phyloP scores from a whole-genome alignment of 1,284 basidiomycete genomes.

The Gymnopus androsaceus region DNA sequence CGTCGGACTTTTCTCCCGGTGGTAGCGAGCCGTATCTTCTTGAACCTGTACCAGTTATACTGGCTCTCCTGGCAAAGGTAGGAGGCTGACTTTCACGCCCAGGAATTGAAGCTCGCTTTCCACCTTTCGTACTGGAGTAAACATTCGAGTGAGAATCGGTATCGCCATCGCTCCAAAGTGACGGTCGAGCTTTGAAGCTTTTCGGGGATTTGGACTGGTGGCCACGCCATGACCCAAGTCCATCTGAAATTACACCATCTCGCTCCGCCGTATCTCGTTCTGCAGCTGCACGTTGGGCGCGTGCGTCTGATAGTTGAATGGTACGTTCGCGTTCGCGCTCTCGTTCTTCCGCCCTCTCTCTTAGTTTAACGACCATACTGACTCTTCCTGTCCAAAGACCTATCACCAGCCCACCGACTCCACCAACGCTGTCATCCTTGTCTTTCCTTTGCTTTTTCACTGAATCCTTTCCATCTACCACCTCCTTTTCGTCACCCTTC shows the following conservation, averaged over 20 bases:
- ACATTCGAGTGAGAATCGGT: conserved; percentile 9
- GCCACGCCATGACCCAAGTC: neutral
- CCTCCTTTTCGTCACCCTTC: neutral
- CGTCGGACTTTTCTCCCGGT: conserved; percentile 32
- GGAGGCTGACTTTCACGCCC: neutral
- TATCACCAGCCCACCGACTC: conserved; percentile 34
- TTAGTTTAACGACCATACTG: conserved; percentile 28
- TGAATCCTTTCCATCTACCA: neutral
- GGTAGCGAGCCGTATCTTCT: conserved; percentile 12
- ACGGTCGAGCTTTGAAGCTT: conserved; percentile 21
- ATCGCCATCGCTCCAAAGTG: conserved; percentile 21
- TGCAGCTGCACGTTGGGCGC: too few relatives aligned
- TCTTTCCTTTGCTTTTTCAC: neutral
- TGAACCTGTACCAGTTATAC: conserved; percentile 13
- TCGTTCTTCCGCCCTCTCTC: conserved; percentile 28
- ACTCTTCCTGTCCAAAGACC: conserved; percentile 36
- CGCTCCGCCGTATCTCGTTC: conserved; percentile 21
- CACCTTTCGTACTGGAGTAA: neutral
- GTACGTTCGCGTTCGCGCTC: conserved; percentile 20
- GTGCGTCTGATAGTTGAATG: neutral
- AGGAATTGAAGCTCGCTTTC: conserved; percentile 2
- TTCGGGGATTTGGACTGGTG: neutral
- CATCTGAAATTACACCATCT: conserved; percentile 4
- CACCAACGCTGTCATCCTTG: conserved; percentile 13
- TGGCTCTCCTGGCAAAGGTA: conserved; percentile 9